These are phyloP conservation scores for Prunus mira DNA, from an alignment of 306 rosid species.

Conservation along the genomic window DNA sequence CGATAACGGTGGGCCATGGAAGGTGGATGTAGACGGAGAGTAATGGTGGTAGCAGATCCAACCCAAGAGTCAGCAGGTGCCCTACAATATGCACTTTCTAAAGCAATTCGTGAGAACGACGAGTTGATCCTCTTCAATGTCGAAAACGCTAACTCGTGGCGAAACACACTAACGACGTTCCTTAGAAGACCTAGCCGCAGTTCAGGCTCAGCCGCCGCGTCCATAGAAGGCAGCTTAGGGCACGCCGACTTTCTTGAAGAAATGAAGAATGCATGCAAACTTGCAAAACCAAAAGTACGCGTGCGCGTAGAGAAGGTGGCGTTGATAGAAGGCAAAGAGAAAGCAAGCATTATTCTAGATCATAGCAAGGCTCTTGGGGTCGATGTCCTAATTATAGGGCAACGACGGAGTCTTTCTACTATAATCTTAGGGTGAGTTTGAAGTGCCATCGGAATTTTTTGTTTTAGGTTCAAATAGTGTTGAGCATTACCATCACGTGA, in stretches of 20 bases:
- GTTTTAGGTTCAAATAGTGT: background rate
- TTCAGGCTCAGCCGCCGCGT: slow-evolving; percentile 12
- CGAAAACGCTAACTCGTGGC: slow-evolving; percentile 50
- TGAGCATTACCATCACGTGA: too few species aligned
- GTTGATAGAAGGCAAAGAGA: slow-evolving; percentile 52
- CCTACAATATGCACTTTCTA: slow-evolving; percentile 60
- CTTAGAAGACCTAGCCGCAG: slow-evolving; percentile 45
- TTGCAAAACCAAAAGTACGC: slow-evolving; percentile 39
- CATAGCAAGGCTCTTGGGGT: slow-evolving; percentile 37
- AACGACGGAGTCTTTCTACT: slow-evolving; percentile 58
- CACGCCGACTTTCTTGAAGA: slow-evolving; percentile 60
- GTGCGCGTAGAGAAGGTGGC: slow-evolving; percentile 41
- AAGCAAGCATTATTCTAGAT: slow-evolving; percentile 43
- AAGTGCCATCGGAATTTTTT: background rate
- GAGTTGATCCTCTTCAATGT: slow-evolving; percentile 70
- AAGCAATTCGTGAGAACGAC: slow-evolving; percentile 58
- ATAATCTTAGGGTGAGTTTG: slow-evolving; percentile 59
- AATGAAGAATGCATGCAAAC: slow-evolving; percentile 54
- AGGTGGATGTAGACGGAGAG: slow-evolving; percentile 28
- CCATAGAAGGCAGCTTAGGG: slow-evolving; percentile 31
- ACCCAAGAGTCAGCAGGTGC: slow-evolving; percentile 71
- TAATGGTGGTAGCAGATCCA: slow-evolving; percentile 77
- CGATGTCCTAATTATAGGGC: slow-evolving; percentile 66
- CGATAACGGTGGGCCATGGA: slow-evolving; percentile 30
- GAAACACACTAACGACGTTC: slow-evolving; percentile 42